Percentiles rank a stretch among this genome's conserved stretches.
phyloP scores from a whole-genome alignment of 129 eudicot species.

The Mikania micrantha region DNA sequence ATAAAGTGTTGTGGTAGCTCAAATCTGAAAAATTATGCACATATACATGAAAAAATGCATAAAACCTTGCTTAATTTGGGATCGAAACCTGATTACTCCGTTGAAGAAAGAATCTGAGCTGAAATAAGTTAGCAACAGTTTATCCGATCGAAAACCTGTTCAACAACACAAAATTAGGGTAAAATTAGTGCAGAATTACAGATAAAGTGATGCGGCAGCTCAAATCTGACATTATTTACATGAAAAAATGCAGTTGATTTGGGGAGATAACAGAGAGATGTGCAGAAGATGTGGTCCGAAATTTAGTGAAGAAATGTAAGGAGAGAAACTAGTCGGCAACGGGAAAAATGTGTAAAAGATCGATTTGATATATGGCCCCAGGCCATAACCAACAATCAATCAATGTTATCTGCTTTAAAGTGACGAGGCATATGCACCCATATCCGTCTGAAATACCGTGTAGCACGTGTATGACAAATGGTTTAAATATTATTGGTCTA shows the following conservation, averaged over 20 bases:
- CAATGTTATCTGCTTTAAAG: too few species aligned
- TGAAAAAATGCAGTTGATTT: background rate
- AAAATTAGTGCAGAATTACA: background rate
- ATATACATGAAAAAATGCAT: background rate
- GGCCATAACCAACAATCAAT: too few species aligned
- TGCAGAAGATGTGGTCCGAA: background rate
- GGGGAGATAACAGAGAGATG: background rate
- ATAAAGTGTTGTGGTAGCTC: background rate
- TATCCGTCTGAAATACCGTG: too few species aligned
- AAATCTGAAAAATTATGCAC: background rate
- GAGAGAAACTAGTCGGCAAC: too few species aligned
- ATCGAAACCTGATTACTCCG: slow-evolving; percentile 6
- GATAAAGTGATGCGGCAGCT: background rate
- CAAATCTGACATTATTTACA: background rate
- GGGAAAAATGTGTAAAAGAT: too few species aligned
- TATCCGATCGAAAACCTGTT: slow-evolving; percentile 12
- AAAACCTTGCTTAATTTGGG: background rate
- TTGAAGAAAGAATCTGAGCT: background rate
- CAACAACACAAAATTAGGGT: slow-evolving; percentile 9
- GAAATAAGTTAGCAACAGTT: background rate
- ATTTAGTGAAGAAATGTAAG: too few species aligned
- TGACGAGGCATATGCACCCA: too few species aligned
- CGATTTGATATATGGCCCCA: too few species aligned
- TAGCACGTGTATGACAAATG: too few species aligned
- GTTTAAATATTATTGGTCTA: too few species aligned